These are phyloP conservation scores for Chlamydomonas incerta DNA, from an alignment of 139 green algal genomes.

Conservation along the genomic window DNA sequence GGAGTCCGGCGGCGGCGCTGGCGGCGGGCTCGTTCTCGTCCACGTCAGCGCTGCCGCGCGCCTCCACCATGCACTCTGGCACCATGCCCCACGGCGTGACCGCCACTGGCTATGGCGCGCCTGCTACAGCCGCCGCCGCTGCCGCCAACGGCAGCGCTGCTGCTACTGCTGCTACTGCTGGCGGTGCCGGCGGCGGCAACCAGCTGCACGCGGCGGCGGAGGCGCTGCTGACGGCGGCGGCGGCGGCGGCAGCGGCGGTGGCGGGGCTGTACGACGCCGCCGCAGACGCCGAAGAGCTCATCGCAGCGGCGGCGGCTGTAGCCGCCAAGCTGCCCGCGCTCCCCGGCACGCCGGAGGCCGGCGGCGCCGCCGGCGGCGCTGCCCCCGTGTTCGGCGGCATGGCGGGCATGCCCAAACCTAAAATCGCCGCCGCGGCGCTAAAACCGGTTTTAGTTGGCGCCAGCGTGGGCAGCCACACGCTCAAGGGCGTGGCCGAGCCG, in stretches of 20 bases:
- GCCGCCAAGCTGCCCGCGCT: background rate
- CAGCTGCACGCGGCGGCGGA: background rate
- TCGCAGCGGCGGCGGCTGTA: background rate
- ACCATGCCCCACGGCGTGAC: too few relatives aligned
- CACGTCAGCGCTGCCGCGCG: background rate
- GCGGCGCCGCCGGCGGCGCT: too few relatives aligned
- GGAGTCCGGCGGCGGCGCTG: background rate
- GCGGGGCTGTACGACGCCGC: background rate
- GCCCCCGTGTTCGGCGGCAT: too few relatives aligned
- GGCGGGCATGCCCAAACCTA: too few relatives aligned
- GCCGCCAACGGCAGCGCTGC: too few relatives aligned
- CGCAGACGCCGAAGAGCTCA: background rate
- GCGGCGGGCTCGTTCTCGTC: background rate
- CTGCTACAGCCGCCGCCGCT: too few relatives aligned
- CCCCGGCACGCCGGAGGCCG: too few relatives aligned
- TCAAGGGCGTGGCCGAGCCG: conserved; percentile 31
- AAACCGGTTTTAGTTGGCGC: too few relatives aligned
- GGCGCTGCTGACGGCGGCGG: background rate
- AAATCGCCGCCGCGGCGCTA: too few relatives aligned
- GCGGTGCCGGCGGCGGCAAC: conserved; percentile 4
- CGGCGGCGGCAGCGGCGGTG: background rate
- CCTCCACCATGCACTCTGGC: too few relatives aligned
- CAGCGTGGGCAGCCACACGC: background rate
- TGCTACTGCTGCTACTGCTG: too few relatives aligned
- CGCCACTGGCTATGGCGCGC: too few relatives aligned